Percentiles rank a stretch among this genome's conserved stretches.
Evolutionary conservation across 2,329 filamentous ascomycete genomes (phyloP).

Genomic region (Ploettnerulaceae sp.): DNA sequence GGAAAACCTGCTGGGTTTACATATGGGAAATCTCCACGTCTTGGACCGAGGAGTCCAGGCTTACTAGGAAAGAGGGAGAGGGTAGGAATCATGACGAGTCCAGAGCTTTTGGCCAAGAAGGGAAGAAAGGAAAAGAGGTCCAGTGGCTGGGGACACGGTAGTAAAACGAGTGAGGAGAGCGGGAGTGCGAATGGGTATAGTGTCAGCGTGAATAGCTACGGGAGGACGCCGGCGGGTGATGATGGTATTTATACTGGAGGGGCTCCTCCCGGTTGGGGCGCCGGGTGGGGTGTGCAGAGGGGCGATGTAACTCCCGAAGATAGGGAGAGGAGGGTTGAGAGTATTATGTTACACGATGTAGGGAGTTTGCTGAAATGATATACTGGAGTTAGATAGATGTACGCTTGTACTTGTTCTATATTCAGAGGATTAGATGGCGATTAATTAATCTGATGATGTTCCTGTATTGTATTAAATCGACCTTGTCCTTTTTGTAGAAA

Average conservation of each 20-base stretch:
- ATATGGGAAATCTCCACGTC: constrained; percentile 10
- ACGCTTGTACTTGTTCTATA: not conserved
- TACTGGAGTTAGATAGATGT: not conserved
- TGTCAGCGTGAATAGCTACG: constrained; percentile 15
- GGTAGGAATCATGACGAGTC: constrained; percentile 28
- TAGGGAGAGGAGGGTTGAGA: constrained; percentile 21
- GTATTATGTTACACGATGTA: constrained; percentile 30
- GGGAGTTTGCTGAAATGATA: constrained; percentile 27
- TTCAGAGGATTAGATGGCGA: too few relatives aligned
- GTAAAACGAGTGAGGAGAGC: constrained; percentile 13
- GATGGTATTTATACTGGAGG: constrained; percentile 15
- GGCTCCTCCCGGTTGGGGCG: constrained; percentile 26
- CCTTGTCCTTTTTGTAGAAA: too few relatives aligned
- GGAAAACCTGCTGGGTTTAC: constrained; percentile 26
- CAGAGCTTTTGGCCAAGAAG: constrained; percentile 20
- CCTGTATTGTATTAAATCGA: too few relatives aligned
- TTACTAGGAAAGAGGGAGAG: constrained; percentile 21
- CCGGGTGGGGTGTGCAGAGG: constrained; percentile 28
- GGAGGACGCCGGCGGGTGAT: constrained; percentile 13
- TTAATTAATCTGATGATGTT: too few relatives aligned
- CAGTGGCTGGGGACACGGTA: constrained; percentile 7
- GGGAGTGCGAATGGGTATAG: constrained; percentile 13
- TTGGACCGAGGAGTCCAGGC: constrained; percentile 18
- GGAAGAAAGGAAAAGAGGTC: constrained; percentile 2
- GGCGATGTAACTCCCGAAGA: constrained; percentile 2